Conservation (phyloP, 1,284 basidiomycete species). For the Ustilago esculenta region DNA sequence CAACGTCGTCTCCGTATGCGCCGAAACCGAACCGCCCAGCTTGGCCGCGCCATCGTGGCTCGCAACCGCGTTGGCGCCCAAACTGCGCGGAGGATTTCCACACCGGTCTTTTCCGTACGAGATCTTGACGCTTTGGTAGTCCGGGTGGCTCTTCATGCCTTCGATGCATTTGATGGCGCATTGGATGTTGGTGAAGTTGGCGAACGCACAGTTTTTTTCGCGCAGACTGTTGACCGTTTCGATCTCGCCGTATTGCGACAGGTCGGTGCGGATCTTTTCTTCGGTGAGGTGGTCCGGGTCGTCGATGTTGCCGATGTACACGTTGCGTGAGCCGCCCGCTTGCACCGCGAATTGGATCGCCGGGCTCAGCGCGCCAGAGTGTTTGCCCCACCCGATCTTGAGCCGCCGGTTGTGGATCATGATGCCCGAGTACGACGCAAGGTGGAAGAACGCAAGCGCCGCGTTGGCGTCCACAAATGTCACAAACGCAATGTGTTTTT, state of each 20-base stretch:
- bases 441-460: constrained; percentile 64
- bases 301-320: constrained; percentile 66
- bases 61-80: constrained; percentile 25
- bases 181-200: constrained; percentile 66
- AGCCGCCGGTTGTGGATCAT: constrained; percentile 65
- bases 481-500: constrained; percentile 66
- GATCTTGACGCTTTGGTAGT: constrained; percentile 63
- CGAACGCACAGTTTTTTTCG: constrained; percentile 66
- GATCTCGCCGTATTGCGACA: constrained; percentile 64
- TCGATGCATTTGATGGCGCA: constrained; percentile 67
- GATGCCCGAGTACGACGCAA: constrained; percentile 62
- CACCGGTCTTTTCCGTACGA: constrained; percentile 65
- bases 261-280: constrained; percentile 62
- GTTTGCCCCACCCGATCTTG: constrained; percentile 67
- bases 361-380: constrained; percentile 63
- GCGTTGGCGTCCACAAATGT: constrained; percentile 65
- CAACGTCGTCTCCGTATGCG: constrained; percentile 22
- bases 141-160: constrained; percentile 64
- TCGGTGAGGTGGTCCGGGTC: constrained; percentile 57
- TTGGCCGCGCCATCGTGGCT: constrained; percentile 20
- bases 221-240: constrained; percentile 64
- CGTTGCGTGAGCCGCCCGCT: constrained; percentile 65
- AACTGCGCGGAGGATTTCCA: constrained; percentile 58
- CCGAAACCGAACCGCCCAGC: constrained; percentile 37
- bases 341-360: constrained; percentile 66